phyloP scores from a whole-genome alignment of 345 rosid genomes.

The Dovyalis caffra region DNA sequence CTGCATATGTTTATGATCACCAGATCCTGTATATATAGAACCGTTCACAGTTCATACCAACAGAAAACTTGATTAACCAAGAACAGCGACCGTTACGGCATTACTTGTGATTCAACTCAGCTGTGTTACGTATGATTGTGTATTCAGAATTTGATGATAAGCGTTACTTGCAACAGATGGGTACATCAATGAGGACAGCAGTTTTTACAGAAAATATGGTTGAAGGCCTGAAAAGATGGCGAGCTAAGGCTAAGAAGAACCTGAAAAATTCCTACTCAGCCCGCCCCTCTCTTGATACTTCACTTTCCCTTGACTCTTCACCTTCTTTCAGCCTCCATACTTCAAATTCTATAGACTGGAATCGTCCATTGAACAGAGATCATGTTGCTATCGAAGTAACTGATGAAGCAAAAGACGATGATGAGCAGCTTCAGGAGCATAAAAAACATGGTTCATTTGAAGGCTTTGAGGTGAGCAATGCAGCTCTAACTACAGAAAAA shows the following conservation, averaged over 20 bases:
- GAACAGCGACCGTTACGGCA: neutral
- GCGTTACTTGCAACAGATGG: slow-evolving; percentile 41
- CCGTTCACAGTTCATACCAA: neutral
- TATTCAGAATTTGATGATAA: neutral
- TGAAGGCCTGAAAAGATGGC: slow-evolving; percentile 48
- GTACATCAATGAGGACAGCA: slow-evolving; percentile 45
- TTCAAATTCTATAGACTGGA: slow-evolving; percentile 1
- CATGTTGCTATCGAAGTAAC: slow-evolving; percentile 14
- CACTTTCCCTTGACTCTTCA: slow-evolving; percentile 22
- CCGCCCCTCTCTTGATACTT: slow-evolving; percentile 1
- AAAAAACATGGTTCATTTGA: slow-evolving; percentile 22
- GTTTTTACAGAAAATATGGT: slow-evolving; percentile 46
- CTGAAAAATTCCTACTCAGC: neutral
- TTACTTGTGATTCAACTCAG: neutral
- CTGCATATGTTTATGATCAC: neutral
- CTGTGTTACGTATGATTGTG: neutral
- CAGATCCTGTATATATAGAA: neutral
- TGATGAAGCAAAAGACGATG: slow-evolving; percentile 8
- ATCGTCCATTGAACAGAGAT: slow-evolving; percentile 1
- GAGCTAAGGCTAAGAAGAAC: slow-evolving; percentile 41
- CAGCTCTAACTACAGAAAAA: neutral
- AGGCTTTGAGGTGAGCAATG: slow-evolving; percentile 26
- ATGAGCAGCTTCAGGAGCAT: neutral
- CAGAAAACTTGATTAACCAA: neutral
- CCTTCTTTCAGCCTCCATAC: slow-evolving; percentile 35